Conservation (phyloP, 495 filamentous ascomycete species). For the Neurospora sublineolata region DNA sequence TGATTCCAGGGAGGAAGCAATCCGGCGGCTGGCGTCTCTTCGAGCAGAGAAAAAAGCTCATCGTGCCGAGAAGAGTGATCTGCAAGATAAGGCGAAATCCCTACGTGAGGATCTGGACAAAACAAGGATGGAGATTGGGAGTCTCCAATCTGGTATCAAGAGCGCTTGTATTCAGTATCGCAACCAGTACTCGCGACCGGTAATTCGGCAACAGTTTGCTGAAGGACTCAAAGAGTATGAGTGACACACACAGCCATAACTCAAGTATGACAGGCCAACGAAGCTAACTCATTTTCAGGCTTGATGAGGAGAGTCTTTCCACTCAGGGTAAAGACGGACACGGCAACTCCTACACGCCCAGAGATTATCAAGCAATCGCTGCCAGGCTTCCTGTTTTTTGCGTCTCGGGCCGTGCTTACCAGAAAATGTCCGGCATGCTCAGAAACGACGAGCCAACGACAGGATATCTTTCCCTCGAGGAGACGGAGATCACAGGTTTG, state of each 20-base stretch:
- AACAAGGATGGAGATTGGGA: not conserved
- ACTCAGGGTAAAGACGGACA: slow-evolving; percentile 4
- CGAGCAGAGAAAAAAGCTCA: not conserved
- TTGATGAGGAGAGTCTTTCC: slow-evolving; percentile 11
- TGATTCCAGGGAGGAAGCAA: not conserved
- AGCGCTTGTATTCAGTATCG: slow-evolving; percentile 41
- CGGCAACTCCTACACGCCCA: not conserved
- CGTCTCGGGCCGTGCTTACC: slow-evolving; percentile 46
- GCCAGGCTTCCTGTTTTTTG: slow-evolving; percentile 48
- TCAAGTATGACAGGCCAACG: not conserved
- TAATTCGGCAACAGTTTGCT: slow-evolving; percentile 47
- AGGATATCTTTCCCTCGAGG: slow-evolving; percentile 10
- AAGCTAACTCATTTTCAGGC: slow-evolving; percentile 11
- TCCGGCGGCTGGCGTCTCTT: not conserved
- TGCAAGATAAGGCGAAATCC: not conserved
- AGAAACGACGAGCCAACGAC: slow-evolving; percentile 20
- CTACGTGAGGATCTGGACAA: not conserved
- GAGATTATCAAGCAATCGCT: slow-evolving; percentile 49
- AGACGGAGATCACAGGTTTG: slow-evolving; percentile 41
- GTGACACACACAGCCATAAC: not conserved
- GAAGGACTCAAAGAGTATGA: slow-evolving; percentile 38
- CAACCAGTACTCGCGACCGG: slow-evolving; percentile 40
- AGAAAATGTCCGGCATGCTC: slow-evolving; percentile 44
- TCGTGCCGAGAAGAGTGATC: not conserved
- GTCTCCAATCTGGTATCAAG: not conserved